These are phyloP conservation scores for Rutstroemia sp. DNA, from an alignment of 2,329 filamentous ascomycete species.

Conservation along the genomic window DNA sequence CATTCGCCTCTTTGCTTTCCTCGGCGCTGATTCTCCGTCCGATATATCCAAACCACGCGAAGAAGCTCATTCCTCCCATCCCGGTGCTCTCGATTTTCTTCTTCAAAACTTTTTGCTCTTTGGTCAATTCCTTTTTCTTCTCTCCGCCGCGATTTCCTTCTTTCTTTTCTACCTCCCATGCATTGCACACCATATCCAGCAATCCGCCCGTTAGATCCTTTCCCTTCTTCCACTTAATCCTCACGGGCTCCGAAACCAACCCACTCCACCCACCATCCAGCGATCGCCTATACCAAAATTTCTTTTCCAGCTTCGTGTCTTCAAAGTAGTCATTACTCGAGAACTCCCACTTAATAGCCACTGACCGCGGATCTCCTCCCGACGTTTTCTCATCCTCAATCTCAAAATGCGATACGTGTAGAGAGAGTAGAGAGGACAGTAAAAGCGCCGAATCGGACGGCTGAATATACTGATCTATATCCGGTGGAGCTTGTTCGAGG, in stretches of 20 bases:
- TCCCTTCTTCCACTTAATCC: slow-evolving; percentile 79
- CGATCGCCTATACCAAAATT: slow-evolving; percentile 75
- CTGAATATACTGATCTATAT: slow-evolving; percentile 84
- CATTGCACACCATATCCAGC: slow-evolving; percentile 62
- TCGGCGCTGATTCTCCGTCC: slow-evolving; percentile 63
- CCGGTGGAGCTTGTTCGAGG: slow-evolving; percentile 75
- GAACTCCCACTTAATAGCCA: slow-evolving; percentile 75
- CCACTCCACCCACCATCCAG: slow-evolving; percentile 59
- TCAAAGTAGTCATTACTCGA: slow-evolving; percentile 74
- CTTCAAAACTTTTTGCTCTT: slow-evolving; percentile 43
- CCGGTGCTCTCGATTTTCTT: slow-evolving; percentile 50
- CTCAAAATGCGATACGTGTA: slow-evolving; percentile 77
- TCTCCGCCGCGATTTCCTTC: slow-evolving; percentile 29
- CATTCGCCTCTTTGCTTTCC: slow-evolving; percentile 56
- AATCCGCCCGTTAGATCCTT: slow-evolving; percentile 80
- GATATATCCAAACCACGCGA: slow-evolving; percentile 79
- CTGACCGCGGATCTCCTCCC: slow-evolving; percentile 69
- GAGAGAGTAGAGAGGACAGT: slow-evolving; percentile 54
- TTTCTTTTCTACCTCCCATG: slow-evolving; percentile 55
- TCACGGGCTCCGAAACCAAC: slow-evolving; percentile 81
- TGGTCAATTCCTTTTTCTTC: slow-evolving; percentile 31
- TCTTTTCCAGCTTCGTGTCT: slow-evolving; percentile 76
- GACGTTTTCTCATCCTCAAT: slow-evolving; percentile 46
- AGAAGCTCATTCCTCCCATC: slow-evolving; percentile 69
- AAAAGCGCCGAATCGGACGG: slow-evolving; percentile 71